phyloP scores from a whole-genome alignment of 768 basidiomycete genomes.

The Kwoniella botswanensis region DNA sequence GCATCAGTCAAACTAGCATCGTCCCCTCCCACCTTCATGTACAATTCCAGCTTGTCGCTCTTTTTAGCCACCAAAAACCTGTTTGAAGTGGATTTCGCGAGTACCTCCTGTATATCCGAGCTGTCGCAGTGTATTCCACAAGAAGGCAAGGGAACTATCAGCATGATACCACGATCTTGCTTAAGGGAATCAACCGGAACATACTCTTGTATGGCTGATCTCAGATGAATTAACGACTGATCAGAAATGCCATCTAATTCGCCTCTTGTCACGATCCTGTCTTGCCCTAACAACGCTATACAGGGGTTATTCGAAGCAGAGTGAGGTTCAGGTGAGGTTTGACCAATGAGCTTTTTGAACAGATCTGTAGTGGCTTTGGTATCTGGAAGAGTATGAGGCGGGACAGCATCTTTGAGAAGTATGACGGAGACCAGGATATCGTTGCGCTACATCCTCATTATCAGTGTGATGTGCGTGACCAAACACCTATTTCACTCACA shows the following conservation, averaged over 20 bases:
- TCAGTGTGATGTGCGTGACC: background rate
- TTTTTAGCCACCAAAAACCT: slow-evolving; percentile 36
- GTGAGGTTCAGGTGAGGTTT: background rate
- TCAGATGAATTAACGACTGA: slow-evolving; percentile 29
- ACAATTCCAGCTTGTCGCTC: slow-evolving; percentile 24
- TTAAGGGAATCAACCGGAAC: background rate
- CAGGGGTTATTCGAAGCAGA: slow-evolving; percentile 12
- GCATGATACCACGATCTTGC: background rate
- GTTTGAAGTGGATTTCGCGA: slow-evolving; percentile 33
- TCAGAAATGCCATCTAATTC: slow-evolving; percentile 27
- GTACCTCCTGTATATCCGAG: slow-evolving; percentile 25
- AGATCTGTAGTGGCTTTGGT: slow-evolving; percentile 20
- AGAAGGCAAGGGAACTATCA: background rate
- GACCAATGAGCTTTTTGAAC: slow-evolving; percentile 17
- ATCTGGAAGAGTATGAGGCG: slow-evolving; percentile 10
- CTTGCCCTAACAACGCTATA: background rate
- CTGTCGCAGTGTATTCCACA: background rate
- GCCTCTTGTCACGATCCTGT: slow-evolving; percentile 3
- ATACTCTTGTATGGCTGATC: slow-evolving; percentile 21
- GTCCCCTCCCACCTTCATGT: slow-evolving; percentile 40
- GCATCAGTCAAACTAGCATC: slow-evolving; percentile 51
- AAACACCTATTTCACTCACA: slow-evolving; percentile 26
- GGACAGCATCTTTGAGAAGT: background rate
- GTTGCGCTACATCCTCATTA: slow-evolving; percentile 26
- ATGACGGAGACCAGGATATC: slow-evolving; percentile 31